Base-by-base conservation (phyloP, 805 yeast genomes). In the Candida sonorensis region DNA sequence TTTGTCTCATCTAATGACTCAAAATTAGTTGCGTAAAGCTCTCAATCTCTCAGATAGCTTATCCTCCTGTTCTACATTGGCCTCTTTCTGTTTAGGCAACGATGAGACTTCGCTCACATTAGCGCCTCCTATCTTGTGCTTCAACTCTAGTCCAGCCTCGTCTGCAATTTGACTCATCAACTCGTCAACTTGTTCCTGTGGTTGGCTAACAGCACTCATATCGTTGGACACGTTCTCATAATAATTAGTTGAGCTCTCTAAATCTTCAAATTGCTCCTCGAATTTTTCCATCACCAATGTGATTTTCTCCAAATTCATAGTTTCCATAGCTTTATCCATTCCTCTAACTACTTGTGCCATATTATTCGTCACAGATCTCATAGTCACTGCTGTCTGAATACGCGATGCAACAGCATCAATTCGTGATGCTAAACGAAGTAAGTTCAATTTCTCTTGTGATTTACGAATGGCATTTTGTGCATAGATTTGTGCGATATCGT, bases 401-500 rank as follows among this genome's bases (percentile, higher is more conserved):
- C 98, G 64, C 4, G 94, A 81, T 0, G 97, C 94, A 16, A 92
- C 98, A 0, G 97, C 90, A 59, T 92, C 99, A 14, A 92, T 84
- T 36, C 97, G 63, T 0, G 95, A 84, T 0, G 96, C 81, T 36
- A 92, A 64, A 44, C 90, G 69, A 33, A 92, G 62, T 34, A 92
- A 60, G 51, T 82, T 90, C 33, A 90, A 66, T 41, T 90, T 66
- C 57, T 92, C 99, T 48, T 82, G 83, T 28, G 82, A 70, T 57
- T 92, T 92, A 31, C 99, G 72, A 27, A 94, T 86, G 23, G 97
- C 96, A 59, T 88, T 92, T 44, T 88, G 94, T 0, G 98, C 98
- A 50, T 92, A 90, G 27, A 92, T 70, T 52, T 77, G 81, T 0
- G 97, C 97, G 39, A 92, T 87, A 53, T 92, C 98, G 46, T 79